phyloP scores from a whole-genome alignment of 805 yeast genomes.

The Groenewaldozyma tartarivorans region DNA sequence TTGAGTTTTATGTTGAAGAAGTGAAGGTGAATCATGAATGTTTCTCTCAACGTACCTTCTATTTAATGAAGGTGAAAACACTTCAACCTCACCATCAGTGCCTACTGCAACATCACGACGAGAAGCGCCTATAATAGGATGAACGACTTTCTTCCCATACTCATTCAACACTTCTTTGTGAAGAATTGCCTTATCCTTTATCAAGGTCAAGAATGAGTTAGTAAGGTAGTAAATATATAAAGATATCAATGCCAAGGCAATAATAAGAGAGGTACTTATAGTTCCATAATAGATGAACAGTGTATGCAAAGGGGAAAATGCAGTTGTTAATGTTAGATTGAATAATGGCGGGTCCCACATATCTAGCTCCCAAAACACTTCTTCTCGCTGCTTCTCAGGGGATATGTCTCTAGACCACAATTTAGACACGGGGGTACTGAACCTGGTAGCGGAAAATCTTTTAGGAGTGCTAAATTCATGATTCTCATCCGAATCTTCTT shows the following conservation, averaged over 20 bases:
- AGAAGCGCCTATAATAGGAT: conserved; percentile 43
- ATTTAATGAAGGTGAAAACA: conserved; percentile 19
- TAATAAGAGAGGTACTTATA: conserved; percentile 2
- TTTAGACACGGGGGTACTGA: background rate
- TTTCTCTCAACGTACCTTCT: conserved; percentile 15
- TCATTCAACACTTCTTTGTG: conserved; percentile 54
- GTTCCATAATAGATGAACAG: conserved; percentile 31
- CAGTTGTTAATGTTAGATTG: conserved; percentile 39
- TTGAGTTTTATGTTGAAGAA: conserved; percentile 6
- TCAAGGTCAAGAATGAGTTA: conserved; percentile 36
- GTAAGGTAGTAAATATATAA: conserved; percentile 28
- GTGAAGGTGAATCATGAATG: conserved; percentile 13
- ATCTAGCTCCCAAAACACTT: conserved; percentile 39
- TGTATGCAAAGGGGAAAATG: conserved; percentile 52
- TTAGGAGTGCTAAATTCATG: background rate
- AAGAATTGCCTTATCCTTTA: conserved; percentile 52
- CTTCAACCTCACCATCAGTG: conserved; percentile 22
- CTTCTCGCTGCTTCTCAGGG: conserved; percentile 3
- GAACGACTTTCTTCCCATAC: conserved; percentile 51
- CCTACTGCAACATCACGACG: conserved; percentile 50
- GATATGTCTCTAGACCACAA: background rate
- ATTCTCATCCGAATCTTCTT: background rate
- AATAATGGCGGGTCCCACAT: conserved; percentile 65
- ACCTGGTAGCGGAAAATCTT: background rate
- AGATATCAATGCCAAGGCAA: conserved; percentile 31